These are phyloP conservation scores for Porphyrellus cyaneotinctus DNA, from an alignment of 768 basidiomycete species.

Conservation along the genomic window DNA sequence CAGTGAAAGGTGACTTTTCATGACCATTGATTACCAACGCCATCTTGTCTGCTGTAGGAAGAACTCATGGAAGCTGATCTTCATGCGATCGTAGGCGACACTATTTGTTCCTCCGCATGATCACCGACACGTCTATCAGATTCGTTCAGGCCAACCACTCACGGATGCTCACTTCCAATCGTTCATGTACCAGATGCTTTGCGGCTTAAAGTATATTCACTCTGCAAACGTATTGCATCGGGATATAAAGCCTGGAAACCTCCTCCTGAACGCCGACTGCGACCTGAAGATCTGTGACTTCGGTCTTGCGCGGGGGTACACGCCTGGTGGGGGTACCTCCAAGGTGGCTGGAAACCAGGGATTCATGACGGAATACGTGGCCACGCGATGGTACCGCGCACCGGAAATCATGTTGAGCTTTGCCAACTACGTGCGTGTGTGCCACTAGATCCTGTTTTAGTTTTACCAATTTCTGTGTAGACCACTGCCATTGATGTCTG, in stretches of 20 bases:
- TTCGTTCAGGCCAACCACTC: conserved; percentile 81
- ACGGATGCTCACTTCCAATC: conserved; percentile 92
- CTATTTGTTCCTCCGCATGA: background rate
- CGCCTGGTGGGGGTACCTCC: conserved; percentile 73
- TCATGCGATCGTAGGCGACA: conserved; percentile 83
- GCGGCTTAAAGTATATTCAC: conserved; percentile 97
- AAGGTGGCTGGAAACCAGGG: conserved; percentile 78
- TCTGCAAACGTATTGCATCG: conserved; percentile 97
- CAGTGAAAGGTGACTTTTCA: conserved; percentile 26
- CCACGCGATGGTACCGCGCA: conserved; percentile 98
- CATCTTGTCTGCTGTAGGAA: conserved; percentile 53
- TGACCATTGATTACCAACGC: background rate
- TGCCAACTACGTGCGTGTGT: conserved; percentile 75
- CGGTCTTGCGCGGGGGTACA: conserved; percentile 92
- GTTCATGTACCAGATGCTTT: conserved; percentile 97
- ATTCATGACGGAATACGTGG: conserved; percentile 99
- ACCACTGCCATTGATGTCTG: conserved; percentile 92
- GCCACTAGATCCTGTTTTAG: background rate
- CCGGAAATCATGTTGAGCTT: conserved; percentile 99
- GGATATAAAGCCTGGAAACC: conserved; percentile 91
- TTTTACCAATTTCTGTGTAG: conserved; percentile 36
- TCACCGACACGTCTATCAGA: conserved; percentile 38
- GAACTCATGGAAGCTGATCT: conserved; percentile 99
- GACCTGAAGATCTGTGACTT: conserved; percentile 99
- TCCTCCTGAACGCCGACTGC: conserved; percentile 97